phyloP scores from a whole-genome alignment of 352 stramenopile genomes.

The Phytophthora capsici region DNA sequence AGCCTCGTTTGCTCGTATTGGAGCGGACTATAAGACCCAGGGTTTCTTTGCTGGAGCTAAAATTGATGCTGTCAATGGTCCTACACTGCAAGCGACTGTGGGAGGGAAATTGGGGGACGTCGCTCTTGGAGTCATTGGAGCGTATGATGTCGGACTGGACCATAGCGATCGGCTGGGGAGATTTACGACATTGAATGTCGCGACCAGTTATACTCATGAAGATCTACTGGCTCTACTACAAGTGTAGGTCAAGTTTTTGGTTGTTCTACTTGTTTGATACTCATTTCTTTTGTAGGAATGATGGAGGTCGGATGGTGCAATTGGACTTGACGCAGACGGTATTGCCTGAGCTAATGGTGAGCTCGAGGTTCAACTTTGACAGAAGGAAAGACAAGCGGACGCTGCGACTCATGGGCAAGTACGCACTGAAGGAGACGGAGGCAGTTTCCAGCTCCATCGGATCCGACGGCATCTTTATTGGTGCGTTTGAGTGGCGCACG shows the following conservation, averaged over 20 bases:
- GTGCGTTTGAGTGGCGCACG: constrained; percentile 80
- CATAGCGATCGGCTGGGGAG: constrained; percentile 73
- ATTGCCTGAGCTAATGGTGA: constrained; percentile 61
- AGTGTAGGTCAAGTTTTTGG: constrained; percentile 54
- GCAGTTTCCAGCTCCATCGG: constrained; percentile 65
- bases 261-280: constrained; percentile 1
- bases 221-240: constrained; percentile 72
- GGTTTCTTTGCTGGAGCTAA: constrained; percentile 63
- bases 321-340: constrained; percentile 71
- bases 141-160: constrained; percentile 82
- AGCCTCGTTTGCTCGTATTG: constrained; percentile 74
- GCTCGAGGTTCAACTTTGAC: constrained; percentile 69
- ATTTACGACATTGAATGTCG: constrained; percentile 68
- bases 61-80: constrained; percentile 83
- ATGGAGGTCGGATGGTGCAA: constrained; percentile 64
- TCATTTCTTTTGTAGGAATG: constrained; percentile 51
- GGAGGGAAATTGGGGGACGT: constrained; percentile 55
- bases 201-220: constrained; percentile 66
- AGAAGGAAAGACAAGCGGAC: constrained; percentile 73
- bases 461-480: constrained; percentile 77
- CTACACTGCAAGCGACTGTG: constrained; percentile 68
- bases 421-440: constrained; percentile 55
- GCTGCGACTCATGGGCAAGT: constrained; percentile 63
- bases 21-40: constrained; percentile 63
- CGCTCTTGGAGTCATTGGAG: constrained; percentile 56